Base-by-base conservation (phyloP, 2,329 filamentous ascomycete species). In the Colletotrichum viniferum region DNA sequence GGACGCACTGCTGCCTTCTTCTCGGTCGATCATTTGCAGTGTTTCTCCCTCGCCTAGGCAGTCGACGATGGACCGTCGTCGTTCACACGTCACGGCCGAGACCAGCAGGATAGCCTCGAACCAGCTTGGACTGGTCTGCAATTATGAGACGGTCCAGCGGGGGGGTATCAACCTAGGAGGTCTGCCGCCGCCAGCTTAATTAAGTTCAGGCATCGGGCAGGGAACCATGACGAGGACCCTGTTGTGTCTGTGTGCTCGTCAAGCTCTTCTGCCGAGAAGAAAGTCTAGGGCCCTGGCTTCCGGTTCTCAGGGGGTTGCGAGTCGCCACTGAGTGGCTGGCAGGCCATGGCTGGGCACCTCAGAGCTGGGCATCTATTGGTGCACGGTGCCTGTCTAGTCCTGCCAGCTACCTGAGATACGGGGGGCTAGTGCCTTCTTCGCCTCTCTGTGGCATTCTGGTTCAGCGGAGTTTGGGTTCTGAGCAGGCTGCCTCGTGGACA, bases 401-500 rank as follows among this genome's bases (percentile, higher is more conserved):
- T 26, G 14, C 32, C n/a, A 34, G 61, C 61, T 43, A 36, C 60
- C 36, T 38, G 14, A 38, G 14, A 38, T 38, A 38, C 36, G 14
- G 7, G 18, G 13, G 13, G 7, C 32, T 26, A 65, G 36, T 30
- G 36, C 24, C 61, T 30, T 48, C 7, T 48, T 28, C 38, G 62
- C 24, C 62, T 65, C 36, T 21, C 62, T 65, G 36, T 48, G 62
- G 62, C 28, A 65, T 48, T 34, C 28, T 55, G 26, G 64, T 55
- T 56, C 48, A 56, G 64, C 62, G 62, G 24, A 30, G 38, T 65
- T 52, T 32, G 16, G 36, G 21, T 18, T 16, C 62, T 26, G 62
- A 16, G 26, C 43, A 18, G 38, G 71, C 48, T 64, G 48, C 71
- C 71, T 74, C 67, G 67, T 71, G 68, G 72, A 28, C 61, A 66